Evolutionary conservation across 257 asterid genomes (phyloP).

Genomic region (Solanum neorickii): DNA sequence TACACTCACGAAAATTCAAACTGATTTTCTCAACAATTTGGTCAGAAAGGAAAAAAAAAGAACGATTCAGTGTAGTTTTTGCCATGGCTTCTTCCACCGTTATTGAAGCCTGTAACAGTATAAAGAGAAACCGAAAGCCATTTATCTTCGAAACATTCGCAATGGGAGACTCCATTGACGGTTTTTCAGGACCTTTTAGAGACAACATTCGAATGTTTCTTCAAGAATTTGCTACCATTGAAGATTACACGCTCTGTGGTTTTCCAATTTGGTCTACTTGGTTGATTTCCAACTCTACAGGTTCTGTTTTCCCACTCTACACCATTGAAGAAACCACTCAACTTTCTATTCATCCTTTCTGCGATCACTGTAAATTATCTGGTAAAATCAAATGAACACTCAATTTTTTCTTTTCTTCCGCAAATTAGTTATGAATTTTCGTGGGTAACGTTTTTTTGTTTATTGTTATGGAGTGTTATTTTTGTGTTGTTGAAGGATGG

Average conservation of each 20-base stretch:
- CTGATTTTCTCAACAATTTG: not conserved
- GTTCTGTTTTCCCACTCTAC: constrained; percentile 45
- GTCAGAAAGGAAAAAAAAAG: not conserved
- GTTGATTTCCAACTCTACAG: constrained; percentile 16
- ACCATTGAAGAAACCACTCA: constrained; percentile 55
- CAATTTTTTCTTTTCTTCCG: not conserved
- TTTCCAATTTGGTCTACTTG: constrained; percentile 54
- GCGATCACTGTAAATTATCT: constrained; percentile 51
- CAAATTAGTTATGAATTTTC: not conserved
- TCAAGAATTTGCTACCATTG: constrained; percentile 33
- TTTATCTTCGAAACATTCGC: constrained; percentile 29
- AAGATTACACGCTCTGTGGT: constrained; percentile 23
- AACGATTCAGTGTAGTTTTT: not conserved
- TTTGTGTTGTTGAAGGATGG: constrained; percentile 41
- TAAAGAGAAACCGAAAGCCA: constrained; percentile 19
- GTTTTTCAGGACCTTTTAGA: constrained; percentile 38
- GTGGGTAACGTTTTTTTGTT: not conserved
- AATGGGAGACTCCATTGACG: constrained; percentile 7
- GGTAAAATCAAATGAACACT: constrained; percentile 16
- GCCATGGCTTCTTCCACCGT: constrained; percentile 41
- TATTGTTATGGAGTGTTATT: not conserved
- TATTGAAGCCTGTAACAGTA: constrained; percentile 20
- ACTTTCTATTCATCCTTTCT: constrained; percentile 36
- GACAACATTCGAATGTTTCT: constrained; percentile 45
- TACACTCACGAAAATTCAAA: constrained; percentile 4